Conservation (phyloP, 192 early-diverging fungal species). For the Coemansia sp. region DNA sequence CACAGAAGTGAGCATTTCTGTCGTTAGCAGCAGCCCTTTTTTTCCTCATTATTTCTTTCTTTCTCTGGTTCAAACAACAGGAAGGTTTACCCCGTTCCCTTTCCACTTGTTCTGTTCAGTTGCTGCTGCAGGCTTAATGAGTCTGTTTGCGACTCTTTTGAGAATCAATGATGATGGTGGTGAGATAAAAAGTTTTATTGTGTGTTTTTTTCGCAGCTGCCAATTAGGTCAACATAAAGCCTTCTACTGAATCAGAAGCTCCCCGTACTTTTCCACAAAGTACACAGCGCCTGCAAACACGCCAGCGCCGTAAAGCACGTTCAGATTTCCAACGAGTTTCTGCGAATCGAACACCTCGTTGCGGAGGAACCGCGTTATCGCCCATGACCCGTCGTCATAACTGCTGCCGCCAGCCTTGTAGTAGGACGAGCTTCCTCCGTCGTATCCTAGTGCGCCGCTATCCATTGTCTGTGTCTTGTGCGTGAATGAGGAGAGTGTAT, state of each 20-base stretch:
- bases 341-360: slow-evolving; percentile 44
- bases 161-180: too few relatives aligned
- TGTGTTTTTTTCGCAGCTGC: neutral
- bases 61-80: too few relatives aligned
- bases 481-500: neutral
- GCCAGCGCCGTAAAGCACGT: slow-evolving; percentile 48
- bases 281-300: slow-evolving; percentile 53
- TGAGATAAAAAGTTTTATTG: neutral
- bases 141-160: too few relatives aligned
- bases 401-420: neutral
- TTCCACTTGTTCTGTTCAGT: too few relatives aligned
- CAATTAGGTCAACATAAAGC: neutral
- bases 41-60: neutral
- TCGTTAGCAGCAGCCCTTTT: too few relatives aligned
- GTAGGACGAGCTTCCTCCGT: neutral
- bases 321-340: slow-evolving; percentile 43
- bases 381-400: slow-evolving; percentile 44
- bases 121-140: too few relatives aligned
- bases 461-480: slow-evolving; percentile 13
- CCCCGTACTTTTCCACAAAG: slow-evolving; percentile 50
- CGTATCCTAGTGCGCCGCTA: neutral
- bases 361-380: slow-evolving; percentile 49
- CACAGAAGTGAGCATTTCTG: too few relatives aligned
- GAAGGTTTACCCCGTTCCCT: too few relatives aligned
- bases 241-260: slow-evolving; percentile 46